These are phyloP conservation scores for Diaporthe ilicicola DNA, from an alignment of 2,329 filamentous ascomycete genomes.

Conservation along the genomic window DNA sequence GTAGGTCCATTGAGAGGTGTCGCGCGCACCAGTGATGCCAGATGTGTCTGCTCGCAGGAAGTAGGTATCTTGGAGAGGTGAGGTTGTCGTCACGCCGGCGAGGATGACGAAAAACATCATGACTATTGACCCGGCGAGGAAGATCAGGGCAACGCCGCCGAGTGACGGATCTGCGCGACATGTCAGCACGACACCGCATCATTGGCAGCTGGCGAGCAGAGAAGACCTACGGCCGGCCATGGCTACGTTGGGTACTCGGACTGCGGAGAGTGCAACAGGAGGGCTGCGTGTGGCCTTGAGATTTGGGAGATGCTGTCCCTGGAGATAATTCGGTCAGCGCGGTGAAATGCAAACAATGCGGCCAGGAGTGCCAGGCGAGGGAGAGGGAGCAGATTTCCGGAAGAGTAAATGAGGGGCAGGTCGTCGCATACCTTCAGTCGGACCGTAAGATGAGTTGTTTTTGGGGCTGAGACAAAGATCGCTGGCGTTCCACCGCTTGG, in stretches of 20 bases:
- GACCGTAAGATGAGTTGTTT: neutral
- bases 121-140: constrained; percentile 60
- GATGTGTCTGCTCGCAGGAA: constrained; percentile 84
- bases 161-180: constrained; percentile 48
- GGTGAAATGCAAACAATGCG: neutral
- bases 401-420: neutral
- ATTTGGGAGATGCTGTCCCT: neutral
- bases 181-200: neutral
- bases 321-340: constrained; percentile 1
- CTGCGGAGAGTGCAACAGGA: neutral
- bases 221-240: constrained; percentile 31
- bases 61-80: constrained; percentile 77
- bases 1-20: constrained; percentile 85
- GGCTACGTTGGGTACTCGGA: neutral
- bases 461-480: neutral
- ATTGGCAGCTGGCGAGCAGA: neutral
- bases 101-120: constrained; percentile 69
- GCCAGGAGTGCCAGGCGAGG: no score
- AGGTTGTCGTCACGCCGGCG: constrained; percentile 56
- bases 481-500: constrained; percentile 9
- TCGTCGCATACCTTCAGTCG: neutral
- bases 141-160: constrained; percentile 54
- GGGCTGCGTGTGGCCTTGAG: neutral
- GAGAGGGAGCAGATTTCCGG: neutral
- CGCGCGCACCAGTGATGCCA: constrained; percentile 73